These are phyloP conservation scores for Anisogramma anomala DNA, from an alignment of 2,329 filamentous ascomycete species.

Conservation along the genomic window DNA sequence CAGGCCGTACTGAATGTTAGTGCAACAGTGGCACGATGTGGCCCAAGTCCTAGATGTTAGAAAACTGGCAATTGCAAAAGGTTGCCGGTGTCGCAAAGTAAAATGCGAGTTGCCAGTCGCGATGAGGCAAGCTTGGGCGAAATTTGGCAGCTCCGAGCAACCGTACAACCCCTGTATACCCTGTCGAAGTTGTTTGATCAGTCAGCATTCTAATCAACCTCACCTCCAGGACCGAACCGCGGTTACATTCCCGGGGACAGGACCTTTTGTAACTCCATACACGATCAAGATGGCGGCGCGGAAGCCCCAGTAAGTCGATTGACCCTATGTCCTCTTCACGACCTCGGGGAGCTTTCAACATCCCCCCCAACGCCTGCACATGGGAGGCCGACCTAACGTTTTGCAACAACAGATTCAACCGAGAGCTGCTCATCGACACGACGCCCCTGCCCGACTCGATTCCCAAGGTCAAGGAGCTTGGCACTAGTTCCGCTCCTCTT, in stretches of 20 bases:
- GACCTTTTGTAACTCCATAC: constrained; percentile 21
- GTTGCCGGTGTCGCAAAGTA: too few relatives aligned
- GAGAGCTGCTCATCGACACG: constrained; percentile 86
- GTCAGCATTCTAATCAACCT: constrained; percentile 16
- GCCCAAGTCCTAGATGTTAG: background rate
- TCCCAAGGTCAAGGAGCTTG: constrained; percentile 87
- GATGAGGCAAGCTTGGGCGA: too few relatives aligned
- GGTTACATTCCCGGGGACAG: constrained; percentile 7
- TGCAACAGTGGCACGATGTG: background rate
- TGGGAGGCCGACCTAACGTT: background rate
- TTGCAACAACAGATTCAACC: constrained; percentile 65
- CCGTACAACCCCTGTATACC: too few relatives aligned
- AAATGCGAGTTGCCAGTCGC: too few relatives aligned
- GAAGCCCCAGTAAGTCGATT: constrained; percentile 42
- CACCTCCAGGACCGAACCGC: background rate
- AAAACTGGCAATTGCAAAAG: background rate
- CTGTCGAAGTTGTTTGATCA: background rate
- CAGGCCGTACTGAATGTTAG: background rate
- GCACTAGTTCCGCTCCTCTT: constrained; percentile 82
- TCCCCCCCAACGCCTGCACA: background rate
- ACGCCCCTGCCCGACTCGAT: constrained; percentile 88
- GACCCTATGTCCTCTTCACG: background rate
- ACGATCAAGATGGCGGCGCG: constrained; percentile 46
- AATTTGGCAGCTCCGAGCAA: too few relatives aligned
- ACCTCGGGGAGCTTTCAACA: background rate